Percentiles rank a stretch among this genome's conserved stretches.
Evolutionary conservation across 257 asterid species (phyloP).

Genomic region (Leonotis leonurus): DNA sequence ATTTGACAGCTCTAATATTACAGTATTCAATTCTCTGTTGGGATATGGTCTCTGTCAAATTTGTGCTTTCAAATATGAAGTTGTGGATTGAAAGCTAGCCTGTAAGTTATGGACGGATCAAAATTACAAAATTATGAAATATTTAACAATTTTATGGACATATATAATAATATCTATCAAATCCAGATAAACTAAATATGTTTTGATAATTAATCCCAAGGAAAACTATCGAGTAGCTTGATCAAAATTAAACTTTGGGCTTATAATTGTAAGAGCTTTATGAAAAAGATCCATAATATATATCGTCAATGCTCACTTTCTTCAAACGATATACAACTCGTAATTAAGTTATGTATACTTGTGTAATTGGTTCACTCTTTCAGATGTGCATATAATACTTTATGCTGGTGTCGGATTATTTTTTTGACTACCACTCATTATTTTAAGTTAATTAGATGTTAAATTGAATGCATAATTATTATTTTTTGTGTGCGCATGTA

Average conservation of each 20-base stretch:
- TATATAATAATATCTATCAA: too few relatives aligned
- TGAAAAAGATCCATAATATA: background rate
- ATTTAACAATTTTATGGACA: too few relatives aligned
- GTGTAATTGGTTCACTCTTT: background rate
- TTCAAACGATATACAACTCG: constrained; percentile 2
- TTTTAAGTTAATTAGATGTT: background rate
- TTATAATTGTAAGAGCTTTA: background rate
- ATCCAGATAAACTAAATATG: too few relatives aligned
- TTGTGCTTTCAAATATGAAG: too few relatives aligned
- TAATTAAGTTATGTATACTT: background rate
- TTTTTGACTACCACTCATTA: background rate
- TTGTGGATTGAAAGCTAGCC: too few relatives aligned
- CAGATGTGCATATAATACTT: constrained; percentile 8
- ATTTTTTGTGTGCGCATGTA: background rate
- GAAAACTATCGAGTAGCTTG: background rate
- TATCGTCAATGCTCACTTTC: background rate
- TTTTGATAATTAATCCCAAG: background rate
- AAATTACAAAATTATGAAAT: too few relatives aligned
- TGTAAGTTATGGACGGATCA: too few relatives aligned
- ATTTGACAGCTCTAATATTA: too few relatives aligned
- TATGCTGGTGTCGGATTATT: constrained; percentile 9
- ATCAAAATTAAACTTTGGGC: background rate
- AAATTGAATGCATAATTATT: background rate
- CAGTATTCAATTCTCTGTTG: too few relatives aligned
- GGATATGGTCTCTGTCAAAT: too few relatives aligned